Evolutionary conservation across 345 rosid genomes (phyloP).

Genomic region (Eucalyptus shirleyi): DNA sequence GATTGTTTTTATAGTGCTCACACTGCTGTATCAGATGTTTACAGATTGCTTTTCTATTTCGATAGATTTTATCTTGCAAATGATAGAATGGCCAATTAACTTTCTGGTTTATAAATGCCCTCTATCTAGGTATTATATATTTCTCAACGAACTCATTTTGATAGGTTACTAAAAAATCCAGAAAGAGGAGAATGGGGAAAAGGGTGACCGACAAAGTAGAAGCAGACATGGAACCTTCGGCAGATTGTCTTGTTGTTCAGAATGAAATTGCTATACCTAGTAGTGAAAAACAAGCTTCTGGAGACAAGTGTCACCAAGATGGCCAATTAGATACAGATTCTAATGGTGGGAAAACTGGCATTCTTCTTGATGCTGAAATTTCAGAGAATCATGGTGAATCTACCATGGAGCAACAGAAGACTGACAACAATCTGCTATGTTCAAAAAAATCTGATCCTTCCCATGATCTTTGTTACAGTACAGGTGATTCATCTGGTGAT

Average conservation of each 20-base stretch:
- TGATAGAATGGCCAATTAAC: background rate
- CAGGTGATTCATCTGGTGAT: conserved; percentile 55
- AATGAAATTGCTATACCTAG: conserved; percentile 11
- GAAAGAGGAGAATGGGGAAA: conserved; percentile 57
- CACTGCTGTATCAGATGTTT: background rate
- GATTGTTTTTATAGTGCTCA: background rate
- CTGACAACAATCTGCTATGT: conserved; percentile 10
- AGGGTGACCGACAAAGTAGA: conserved; percentile 12
- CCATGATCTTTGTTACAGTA: conserved; percentile 29
- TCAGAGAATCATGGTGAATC: conserved; percentile 7
- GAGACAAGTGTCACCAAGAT: conserved; percentile 1
- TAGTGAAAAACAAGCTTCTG: conserved; percentile 10
- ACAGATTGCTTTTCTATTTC: background rate
- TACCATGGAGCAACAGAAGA: conserved; percentile 10
- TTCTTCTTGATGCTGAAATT: conserved; percentile 5
- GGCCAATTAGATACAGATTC: conserved; percentile 4
- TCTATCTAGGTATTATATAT: background rate
- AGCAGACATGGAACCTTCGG: conserved; percentile 20
- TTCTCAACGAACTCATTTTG: background rate
- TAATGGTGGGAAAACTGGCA: background rate
- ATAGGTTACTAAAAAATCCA: conserved; percentile 80
- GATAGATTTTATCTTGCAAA: background rate
- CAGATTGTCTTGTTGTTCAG: conserved; percentile 15
- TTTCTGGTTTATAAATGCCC: background rate
- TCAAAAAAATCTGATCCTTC: conserved; percentile 14